Base-by-base conservation (phyloP, 1,284 basidiomycete genomes). In the Tilletia setariae region DNA sequence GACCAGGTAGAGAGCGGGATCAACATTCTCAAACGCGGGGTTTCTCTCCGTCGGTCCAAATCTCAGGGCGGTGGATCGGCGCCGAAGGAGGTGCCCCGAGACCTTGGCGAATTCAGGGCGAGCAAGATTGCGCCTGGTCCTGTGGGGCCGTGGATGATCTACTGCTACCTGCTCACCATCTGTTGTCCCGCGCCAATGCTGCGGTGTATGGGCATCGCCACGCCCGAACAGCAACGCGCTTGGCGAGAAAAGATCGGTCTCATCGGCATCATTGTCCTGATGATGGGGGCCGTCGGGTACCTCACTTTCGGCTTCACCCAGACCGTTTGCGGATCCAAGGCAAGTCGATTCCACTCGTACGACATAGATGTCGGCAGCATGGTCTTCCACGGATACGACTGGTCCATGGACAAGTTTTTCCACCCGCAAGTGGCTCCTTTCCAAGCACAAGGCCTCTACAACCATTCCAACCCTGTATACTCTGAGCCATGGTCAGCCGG, bases 271-370 rank as follows among this genome's bases (percentile, higher is more conserved):
- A 92, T 96, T 76, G 82, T 88, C 19, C 8, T 83, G 23, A 87
- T 94, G 74, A 98, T 98, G 95, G 90, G 90, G 25, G 87, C 86
- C 62, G 96, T 99, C 81, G 95, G 94, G 83, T 98, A 94, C 88
- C 87, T 99, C 82, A 98, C 95, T 1, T 99, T 99, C 84, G 95
- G 96, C n/a, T 99, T 99, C 86, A 98, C 94, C 2, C 88, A 94
- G 70, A 75, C 90, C 65, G 94, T 98, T 43, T 98, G 95, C 83
- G 92, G 93, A 46, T 90, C 86, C 53, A 91, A 92, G 23, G 87
- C 90, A 35, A 88, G 90, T 66, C 89, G 93, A 19, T 94, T 88
- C 85, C 89, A 90, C 74, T 88, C 90, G 62, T 93, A 92, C 23
- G 84, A 85, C 63, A 90, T 95, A 74, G 89, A 89, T 68, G 89